Evolutionary conservation across 176 grass and related monocot species (phyloP).

Genomic region (Elaeis guineensis): DNA sequence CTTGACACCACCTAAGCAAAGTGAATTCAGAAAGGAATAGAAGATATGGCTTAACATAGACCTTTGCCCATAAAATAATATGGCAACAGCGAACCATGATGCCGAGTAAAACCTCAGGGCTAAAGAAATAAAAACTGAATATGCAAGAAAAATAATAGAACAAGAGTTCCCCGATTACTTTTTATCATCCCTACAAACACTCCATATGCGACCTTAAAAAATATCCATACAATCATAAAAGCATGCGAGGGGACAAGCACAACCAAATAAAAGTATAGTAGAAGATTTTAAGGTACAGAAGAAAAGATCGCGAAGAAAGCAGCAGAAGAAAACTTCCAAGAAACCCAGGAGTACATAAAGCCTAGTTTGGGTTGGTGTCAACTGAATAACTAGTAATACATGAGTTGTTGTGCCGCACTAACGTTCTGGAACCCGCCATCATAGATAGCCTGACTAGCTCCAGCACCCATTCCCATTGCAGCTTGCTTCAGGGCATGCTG

Average conservation of each 20-base stretch:
- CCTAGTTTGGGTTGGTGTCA: no score
- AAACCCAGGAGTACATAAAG: no score
- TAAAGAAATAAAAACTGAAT: not conserved
- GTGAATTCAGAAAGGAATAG: no score
- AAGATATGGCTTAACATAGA: no score
- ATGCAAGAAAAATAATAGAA: not conserved
- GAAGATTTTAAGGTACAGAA: no score
- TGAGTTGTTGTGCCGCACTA: conserved; percentile 56
- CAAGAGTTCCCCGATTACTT: not conserved
- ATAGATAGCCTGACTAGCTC: conserved; percentile 69
- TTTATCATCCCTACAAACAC: not conserved
- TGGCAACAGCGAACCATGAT: no score
- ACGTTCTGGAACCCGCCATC: conserved; percentile 62
- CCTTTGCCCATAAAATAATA: no score
- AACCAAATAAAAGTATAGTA: not conserved
- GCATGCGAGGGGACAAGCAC: not conserved
- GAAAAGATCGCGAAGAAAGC: no score
- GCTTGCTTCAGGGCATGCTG: conserved; percentile 69
- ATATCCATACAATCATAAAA: conserved; percentile 2
- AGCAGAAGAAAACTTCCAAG: no score
- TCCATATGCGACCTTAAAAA: not conserved
- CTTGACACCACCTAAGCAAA: no score
- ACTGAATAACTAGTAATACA: conserved; percentile 60
- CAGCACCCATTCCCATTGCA: conserved; percentile 43
- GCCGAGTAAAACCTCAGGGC: no score